Base-by-base conservation (phyloP, 2,329 filamentous ascomycete species). In the Ophiostoma sp. region DNA sequence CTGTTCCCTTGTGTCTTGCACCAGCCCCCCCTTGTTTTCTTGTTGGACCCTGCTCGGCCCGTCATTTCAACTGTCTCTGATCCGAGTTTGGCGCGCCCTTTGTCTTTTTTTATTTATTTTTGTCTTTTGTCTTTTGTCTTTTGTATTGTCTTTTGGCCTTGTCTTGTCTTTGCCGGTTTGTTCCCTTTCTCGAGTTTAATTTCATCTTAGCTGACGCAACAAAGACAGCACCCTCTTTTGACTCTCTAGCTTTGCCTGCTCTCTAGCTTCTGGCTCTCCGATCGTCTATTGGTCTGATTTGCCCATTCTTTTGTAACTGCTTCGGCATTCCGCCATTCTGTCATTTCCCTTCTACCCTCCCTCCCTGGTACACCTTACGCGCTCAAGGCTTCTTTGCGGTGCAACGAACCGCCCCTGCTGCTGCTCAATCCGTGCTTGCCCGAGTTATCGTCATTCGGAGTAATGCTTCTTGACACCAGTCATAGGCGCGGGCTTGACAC, bases 391-490 rank as follows among this genome's bases (percentile, higher is more conserved):
- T 23, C 20, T 23, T 23, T 54, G 52, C 52, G 23, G 52, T 54
- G n/a, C n/a, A 11, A 20, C 52, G 6, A 54, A 20, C 20, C 15
- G n/a, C 52, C 23, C 44, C 15, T n/a, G 6, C 44, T n/a, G 4
- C 13, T 57, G 11, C 10, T 23, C 6, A 11, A 27, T 13, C 10
- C n/a, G 52, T 57, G n/a, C 23, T 57, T n/a, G 57, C 57, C 33
- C 52, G 23, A 17, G 13, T 57, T 57, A 3, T 27, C 52, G n/a
- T n/a, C 39, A 4, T 31, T 17, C 10, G 15, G 27, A 62, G 57
- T 62, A 20, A 62, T 62, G 57, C 57, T 62, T 62, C 57, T 62
- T 62, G 57, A 20, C 27, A 33, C 27, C 27, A 62, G 27, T 17
- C 57, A 33, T 62, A 62, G 27, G 15, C 15, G 15, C 57, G 57